These are phyloP conservation scores for Asclepias syriaca DNA, from an alignment of 257 asterid species.

Conservation along the genomic window DNA sequence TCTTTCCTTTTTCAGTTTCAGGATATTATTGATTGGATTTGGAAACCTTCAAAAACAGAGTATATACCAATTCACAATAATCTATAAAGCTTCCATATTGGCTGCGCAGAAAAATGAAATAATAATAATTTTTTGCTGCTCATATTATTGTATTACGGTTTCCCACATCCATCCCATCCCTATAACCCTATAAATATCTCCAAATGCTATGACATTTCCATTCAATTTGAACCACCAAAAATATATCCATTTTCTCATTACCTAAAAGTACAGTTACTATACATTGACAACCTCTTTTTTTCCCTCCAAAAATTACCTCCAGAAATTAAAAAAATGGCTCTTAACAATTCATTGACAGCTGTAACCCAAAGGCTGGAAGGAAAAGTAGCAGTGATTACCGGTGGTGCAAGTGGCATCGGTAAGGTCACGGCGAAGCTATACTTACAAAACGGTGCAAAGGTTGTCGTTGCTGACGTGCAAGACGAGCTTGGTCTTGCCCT, in stretches of 20 bases:
- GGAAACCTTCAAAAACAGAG: no score
- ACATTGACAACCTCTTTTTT: no score
- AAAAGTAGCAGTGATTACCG: constrained; percentile 7
- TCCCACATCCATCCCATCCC: no score
- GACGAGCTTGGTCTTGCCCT: not conserved
- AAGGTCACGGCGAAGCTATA: constrained; percentile 2
- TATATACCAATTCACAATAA: no score
- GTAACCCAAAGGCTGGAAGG: not conserved
- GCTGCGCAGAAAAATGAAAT: not conserved
- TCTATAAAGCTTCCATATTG: not conserved
- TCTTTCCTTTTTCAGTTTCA: no score
- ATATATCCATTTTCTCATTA: no score
- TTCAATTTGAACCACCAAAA: no score
- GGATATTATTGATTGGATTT: no score
- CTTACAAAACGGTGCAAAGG: constrained; percentile 9
- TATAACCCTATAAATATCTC: not conserved
- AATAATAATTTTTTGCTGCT: no score
- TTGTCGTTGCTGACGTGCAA: constrained; percentile 4
- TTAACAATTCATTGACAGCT: not conserved
- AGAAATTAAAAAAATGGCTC: not conserved
- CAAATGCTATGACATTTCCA: not conserved
- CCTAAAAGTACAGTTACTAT: not conserved
- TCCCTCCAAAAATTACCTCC: not conserved
- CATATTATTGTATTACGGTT: no score
- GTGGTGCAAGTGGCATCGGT: constrained; percentile 12